Percentiles rank a stretch among this genome's conserved stretches.
These are phyloP conservation scores for Candida takata DNA, from an alignment of 805 yeast genomes.

Conservation along the genomic window DNA sequence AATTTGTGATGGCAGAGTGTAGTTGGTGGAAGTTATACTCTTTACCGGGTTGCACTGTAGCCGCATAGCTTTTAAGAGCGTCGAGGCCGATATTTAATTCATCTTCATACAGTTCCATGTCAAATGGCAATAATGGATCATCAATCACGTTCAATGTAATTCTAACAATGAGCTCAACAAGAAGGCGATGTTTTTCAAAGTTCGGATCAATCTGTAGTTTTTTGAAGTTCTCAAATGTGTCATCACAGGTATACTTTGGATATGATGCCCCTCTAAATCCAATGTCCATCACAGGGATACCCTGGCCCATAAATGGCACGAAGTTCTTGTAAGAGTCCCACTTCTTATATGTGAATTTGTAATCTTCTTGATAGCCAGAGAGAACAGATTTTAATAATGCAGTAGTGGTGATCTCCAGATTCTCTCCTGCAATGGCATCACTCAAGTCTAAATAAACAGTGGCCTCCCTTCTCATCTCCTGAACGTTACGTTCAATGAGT, in stretches of 20 bases:
- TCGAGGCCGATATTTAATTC: slow-evolving; percentile 36
- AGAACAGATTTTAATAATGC: slow-evolving; percentile 15
- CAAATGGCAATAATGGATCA: slow-evolving; percentile 68
- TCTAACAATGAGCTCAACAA: slow-evolving; percentile 50
- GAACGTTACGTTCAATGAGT: slow-evolving; percentile 54
- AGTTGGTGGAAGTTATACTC: slow-evolving; percentile 25
- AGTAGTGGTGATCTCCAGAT: slow-evolving; percentile 41
- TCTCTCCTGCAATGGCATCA: slow-evolving; percentile 49
- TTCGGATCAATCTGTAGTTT: slow-evolving; percentile 44
- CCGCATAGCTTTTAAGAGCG: slow-evolving; percentile 39
- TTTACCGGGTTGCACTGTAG: slow-evolving; percentile 15
- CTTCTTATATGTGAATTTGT: slow-evolving; percentile 39
- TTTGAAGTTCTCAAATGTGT: slow-evolving; percentile 50
- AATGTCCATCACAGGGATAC: slow-evolving; percentile 63
- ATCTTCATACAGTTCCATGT: slow-evolving; percentile 40
- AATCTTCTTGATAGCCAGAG: slow-evolving; percentile 33
- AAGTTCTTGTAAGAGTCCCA: slow-evolving; percentile 51
- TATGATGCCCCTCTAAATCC: slow-evolving; percentile 34
- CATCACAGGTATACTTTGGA: slow-evolving; percentile 56
- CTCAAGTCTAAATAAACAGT: slow-evolving; percentile 69
- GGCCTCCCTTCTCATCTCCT: slow-evolving; percentile 50
- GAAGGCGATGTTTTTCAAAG: slow-evolving; percentile 46
- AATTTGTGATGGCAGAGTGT: slow-evolving; percentile 25
- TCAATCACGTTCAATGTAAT: slow-evolving; percentile 58
- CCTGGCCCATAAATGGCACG: slow-evolving; percentile 56